Percentiles rank a stretch among this genome's conserved stretches.
phyloP scores from a whole-genome alignment of 1,284 basidiomycete species.

The Cutaneotrichosporon mucoides region DNA sequence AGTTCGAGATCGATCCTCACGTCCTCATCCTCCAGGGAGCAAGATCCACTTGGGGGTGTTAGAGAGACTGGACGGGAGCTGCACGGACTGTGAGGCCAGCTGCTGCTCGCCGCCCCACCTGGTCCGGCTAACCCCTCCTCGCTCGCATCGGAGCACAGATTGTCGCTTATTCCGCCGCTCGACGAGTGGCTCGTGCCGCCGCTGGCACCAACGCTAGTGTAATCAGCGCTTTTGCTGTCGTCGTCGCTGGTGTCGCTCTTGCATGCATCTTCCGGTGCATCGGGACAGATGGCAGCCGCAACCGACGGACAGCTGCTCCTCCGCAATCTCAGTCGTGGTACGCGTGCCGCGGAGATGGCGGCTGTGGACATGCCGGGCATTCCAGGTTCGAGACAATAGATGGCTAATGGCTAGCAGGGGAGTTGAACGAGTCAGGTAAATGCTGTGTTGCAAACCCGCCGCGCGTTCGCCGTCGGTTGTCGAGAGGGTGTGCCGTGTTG shows the following conservation, averaged over 20 bases:
- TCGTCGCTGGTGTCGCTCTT: neutral
- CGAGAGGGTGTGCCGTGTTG: too few relatives aligned
- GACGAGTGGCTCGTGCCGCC: neutral
- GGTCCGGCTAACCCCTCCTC: neutral
- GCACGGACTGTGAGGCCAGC: slow-evolving; percentile 1
- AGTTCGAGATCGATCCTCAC: neutral
- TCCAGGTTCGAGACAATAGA: too few relatives aligned
- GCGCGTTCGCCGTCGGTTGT: too few relatives aligned
- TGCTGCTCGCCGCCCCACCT: neutral
- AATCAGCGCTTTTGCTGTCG: neutral
- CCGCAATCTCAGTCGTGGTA: neutral
- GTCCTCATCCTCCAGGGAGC: neutral
- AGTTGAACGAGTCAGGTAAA: too few relatives aligned
- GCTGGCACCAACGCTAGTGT: neutral
- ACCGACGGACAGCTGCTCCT: too few relatives aligned
- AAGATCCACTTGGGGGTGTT: neutral
- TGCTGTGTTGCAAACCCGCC: too few relatives aligned
- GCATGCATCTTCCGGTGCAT: neutral
- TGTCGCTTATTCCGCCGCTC: neutral
- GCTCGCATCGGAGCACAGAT: neutral
- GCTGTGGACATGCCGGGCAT: neutral
- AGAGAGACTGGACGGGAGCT: neutral
- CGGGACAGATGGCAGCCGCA: neutral
- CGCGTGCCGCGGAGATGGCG: neutral
- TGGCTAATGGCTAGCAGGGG: too few relatives aligned